Evolutionary conservation across 2,329 filamentous ascomycete species (phyloP), one percentile per base, ranked within the genome.

Genomic region (Pestalotiopsis sp.): DNA sequence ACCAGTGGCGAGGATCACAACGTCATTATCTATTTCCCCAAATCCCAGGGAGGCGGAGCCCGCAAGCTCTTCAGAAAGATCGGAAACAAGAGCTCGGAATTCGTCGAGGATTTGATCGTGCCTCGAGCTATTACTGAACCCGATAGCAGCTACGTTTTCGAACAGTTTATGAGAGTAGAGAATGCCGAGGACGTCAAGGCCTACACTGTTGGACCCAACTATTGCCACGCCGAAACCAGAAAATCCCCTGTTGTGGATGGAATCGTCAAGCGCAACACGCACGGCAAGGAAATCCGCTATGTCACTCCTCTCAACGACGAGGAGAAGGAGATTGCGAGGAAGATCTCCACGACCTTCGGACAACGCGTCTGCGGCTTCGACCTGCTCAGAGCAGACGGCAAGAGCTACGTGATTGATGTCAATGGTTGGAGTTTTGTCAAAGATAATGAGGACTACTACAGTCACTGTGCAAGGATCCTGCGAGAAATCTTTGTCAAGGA

Each of bases 351-450:
- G 59, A 92, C 94, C 0, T 99, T 99, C 80, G 96, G 95, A 0
- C 96, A 99, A 80, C 87, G 94, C 67, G 95, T 99, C 2, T 99
- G 96, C 77, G 96, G 96, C 0, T 99, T 99, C 76, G 96, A 99
- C 78, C 86, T 99, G 70, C 85, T 99, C 68, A 91, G 97, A 36
- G 94, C 95, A 13, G 91, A 90, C 64, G 93, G 94, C 17, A 93
- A 93, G 79, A 98, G 95, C 78, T 99, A 94, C 81, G 96, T 99
- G 63, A 99, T 99, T 73, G 96, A 99, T 76, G 96, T 99, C 74
- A 99, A 99, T 79, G 96, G 96, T 13, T 99, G 97, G 97, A 98
- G 95, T 77, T 99, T 99, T 76, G 96, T 99, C 79, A 99, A 99
- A 80, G 97, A 99, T 79, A 99, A 99, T 75, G 95, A 98, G 71